These are phyloP conservation scores for Exophiala phaeomuriformis DNA, from an alignment of 2,329 filamentous ascomycete genomes.

Conservation along the genomic window DNA sequence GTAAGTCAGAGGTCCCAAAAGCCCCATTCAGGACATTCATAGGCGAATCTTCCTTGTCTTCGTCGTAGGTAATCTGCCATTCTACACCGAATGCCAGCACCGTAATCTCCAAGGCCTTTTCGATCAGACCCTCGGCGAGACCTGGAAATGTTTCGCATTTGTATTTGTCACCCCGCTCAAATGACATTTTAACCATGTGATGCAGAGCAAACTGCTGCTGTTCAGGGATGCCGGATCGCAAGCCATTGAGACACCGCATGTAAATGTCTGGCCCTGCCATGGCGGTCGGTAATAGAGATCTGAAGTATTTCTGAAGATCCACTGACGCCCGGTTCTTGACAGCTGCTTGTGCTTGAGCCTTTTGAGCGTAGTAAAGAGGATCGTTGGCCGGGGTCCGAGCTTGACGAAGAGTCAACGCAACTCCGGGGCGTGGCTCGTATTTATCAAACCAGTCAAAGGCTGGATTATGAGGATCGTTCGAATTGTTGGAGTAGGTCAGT, in stretches of 20 bases:
- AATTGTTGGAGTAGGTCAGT: constrained; percentile 35
- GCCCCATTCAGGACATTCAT: constrained; percentile 57
- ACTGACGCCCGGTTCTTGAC: constrained; percentile 5
- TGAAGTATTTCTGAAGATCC: constrained; percentile 19
- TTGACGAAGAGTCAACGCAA: constrained; percentile 61
- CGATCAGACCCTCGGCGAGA: constrained; percentile 78
- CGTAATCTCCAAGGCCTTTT: constrained; percentile 73
- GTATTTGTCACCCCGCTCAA: constrained; percentile 90
- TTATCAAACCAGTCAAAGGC: constrained; percentile 45
- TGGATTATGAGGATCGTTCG: constrained; percentile 43
- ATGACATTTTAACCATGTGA: constrained; percentile 91
- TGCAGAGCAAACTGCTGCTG: constrained; percentile 92
- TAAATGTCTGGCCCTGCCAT: constrained; percentile 85
- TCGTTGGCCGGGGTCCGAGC: constrained; percentile 70
- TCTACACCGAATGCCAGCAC: constrained; percentile 72
- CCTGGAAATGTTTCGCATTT: constrained; percentile 87
- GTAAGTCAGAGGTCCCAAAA: constrained; percentile 60
- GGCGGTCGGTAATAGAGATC: constrained; percentile 34
- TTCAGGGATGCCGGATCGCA: constrained; percentile 68
- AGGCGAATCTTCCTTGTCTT: constrained; percentile 45
- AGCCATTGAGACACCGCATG: constrained; percentile 72
- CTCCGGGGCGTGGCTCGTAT: constrained; percentile 60
- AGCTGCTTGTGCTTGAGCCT: constrained; percentile 28
- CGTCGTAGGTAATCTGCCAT: constrained; percentile 71
- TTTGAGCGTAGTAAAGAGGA: constrained; percentile 56